Evolutionary conservation across 441 rosid genomes (phyloP).

Genomic region (Pelargonium cotyledonis): DNA sequence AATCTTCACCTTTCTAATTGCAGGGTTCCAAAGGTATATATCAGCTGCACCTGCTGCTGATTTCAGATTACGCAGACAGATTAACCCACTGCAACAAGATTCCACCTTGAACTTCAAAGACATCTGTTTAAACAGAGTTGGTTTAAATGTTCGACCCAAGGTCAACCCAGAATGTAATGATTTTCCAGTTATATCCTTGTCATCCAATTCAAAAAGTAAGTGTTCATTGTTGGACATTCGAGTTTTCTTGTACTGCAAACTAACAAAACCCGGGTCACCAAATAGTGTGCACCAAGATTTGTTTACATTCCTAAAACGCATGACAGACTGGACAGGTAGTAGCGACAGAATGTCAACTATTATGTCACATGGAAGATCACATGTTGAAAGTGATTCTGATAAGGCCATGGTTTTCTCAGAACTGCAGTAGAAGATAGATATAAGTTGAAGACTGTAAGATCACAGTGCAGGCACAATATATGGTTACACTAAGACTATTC

Average conservation of each 20-base stretch:
- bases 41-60: neutral
- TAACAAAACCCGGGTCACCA: neutral
- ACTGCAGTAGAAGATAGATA: neutral
- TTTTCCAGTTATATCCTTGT: too few species aligned
- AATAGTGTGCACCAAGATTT: neutral
- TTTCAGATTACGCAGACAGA: neutral
- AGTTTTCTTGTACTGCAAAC: neutral
- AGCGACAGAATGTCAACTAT: neutral
- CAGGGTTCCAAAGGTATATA: neutral
- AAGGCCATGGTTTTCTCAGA: neutral
- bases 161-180: neutral
- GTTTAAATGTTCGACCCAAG: neutral
- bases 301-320: neutral
- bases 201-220: neutral
- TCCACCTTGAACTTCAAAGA: neutral
- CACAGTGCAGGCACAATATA: neutral
- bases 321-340: neutral
- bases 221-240: neutral
- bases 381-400: neutral
- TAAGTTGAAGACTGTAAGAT: neutral
- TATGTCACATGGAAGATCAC: neutral
- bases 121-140: neutral
- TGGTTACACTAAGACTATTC: neutral
- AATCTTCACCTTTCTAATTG: neutral
- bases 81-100: neutral